phyloP scores from a whole-genome alignment of 352 stramenopile species.

The Phytophthora pisi region DNA sequence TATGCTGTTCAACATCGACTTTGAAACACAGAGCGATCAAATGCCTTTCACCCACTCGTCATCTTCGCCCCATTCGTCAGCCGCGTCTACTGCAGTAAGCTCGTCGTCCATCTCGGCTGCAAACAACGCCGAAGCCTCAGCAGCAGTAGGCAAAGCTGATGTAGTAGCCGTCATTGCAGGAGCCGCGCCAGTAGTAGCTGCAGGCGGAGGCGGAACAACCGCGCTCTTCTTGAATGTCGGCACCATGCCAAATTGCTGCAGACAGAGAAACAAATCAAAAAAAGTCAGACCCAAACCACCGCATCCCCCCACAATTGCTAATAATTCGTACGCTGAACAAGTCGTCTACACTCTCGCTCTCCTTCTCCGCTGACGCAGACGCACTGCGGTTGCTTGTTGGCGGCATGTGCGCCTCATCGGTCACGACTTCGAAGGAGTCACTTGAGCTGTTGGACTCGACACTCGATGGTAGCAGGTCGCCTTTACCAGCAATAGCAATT shows the following conservation, averaged over 20 bases:
- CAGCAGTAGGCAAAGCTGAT: slow-evolving; percentile 36
- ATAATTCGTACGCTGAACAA: slow-evolving; percentile 78
- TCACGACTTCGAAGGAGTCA: slow-evolving; percentile 73
- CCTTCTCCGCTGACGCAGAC: slow-evolving; percentile 29
- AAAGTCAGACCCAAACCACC: slow-evolving; percentile 11
- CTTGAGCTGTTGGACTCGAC: slow-evolving; percentile 70
- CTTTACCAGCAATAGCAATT: slow-evolving; percentile 26
- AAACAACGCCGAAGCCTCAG: slow-evolving; percentile 59
- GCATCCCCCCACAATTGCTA: not conserved
- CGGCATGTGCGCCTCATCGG: slow-evolving; percentile 40
- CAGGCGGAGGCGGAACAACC: slow-evolving; percentile 33
- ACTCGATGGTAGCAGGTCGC: slow-evolving; percentile 31
- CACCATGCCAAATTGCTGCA: slow-evolving; percentile 87
- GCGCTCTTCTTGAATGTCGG: slow-evolving; percentile 76
- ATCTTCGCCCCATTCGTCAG: slow-evolving; percentile 77
- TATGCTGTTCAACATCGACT: slow-evolving; percentile 19
- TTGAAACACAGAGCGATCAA: slow-evolving; percentile 29
- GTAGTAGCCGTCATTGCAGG: slow-evolving; percentile 11
- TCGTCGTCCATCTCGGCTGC: slow-evolving; percentile 73
- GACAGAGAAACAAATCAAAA: not conserved
- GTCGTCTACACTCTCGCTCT: slow-evolving; percentile 59
- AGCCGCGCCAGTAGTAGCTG: slow-evolving; percentile 23
- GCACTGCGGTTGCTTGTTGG: slow-evolving; percentile 23
- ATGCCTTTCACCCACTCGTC: slow-evolving; percentile 85
- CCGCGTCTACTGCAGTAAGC: slow-evolving; percentile 40